Percentiles rank a stretch among this genome's conserved stretches.
phyloP scores from a whole-genome alignment of 2,329 filamentous ascomycete species.

The Botrytis aclada region DNA sequence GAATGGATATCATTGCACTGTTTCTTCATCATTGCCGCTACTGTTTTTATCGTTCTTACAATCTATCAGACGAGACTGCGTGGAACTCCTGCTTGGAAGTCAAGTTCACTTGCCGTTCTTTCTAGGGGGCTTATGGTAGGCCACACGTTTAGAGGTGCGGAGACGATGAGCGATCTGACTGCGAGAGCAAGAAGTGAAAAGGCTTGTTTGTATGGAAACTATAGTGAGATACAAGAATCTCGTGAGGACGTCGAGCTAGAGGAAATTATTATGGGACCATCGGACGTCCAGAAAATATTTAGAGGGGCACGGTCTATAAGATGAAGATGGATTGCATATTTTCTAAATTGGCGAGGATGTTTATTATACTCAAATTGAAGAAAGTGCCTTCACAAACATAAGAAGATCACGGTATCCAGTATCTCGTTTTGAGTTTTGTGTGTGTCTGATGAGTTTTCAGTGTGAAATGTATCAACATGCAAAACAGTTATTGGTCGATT shows the following conservation, averaged over 20 bases:
- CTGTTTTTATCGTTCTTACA: neutral
- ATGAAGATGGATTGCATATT: neutral
- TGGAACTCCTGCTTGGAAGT: conserved; percentile 9
- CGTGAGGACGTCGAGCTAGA: neutral
- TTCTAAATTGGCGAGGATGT: neutral
- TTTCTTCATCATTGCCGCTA: neutral
- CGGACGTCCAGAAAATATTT: neutral
- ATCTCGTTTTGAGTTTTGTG: neutral
- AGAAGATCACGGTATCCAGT: neutral
- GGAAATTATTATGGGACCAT: neutral
- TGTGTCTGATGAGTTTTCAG: neutral
- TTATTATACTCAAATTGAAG: neutral
- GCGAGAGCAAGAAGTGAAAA: neutral
- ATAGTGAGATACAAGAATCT: neutral
- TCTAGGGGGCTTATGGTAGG: neutral
- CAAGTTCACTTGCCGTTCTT: conserved; percentile 8
- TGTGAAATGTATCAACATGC: neutral
- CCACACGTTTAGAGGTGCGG: neutral
- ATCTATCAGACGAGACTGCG: conserved; percentile 3
- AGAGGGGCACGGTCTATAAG: neutral
- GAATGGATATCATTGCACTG: conserved; percentile 8
- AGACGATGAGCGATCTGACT: neutral
- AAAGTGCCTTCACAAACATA: neutral
- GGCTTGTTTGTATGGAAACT: neutral
- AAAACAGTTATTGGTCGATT: neutral